Conservation (phyloP, 106 monocot genomes). For the Agapanthus africanus region DNA sequence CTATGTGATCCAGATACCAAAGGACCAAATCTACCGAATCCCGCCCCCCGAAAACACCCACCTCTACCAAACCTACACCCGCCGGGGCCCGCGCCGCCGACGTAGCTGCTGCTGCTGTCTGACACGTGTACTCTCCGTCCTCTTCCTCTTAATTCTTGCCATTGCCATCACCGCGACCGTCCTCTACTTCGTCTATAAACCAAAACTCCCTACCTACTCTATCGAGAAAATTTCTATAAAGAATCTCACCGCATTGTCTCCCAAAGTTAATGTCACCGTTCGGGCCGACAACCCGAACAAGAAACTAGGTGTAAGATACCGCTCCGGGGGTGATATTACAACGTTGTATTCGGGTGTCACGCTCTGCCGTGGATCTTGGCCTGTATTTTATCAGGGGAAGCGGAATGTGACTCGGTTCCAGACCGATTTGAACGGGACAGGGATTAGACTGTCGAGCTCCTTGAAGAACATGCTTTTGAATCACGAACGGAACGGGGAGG, state of each 20-base stretch:
- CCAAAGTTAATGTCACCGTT: constrained; percentile 28
- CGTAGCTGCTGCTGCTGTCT: constrained; percentile 26
- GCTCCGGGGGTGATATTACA: constrained; percentile 17
- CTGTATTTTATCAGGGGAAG: constrained; percentile 36
- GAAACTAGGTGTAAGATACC: constrained; percentile 46
- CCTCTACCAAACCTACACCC: constrained; percentile 38
- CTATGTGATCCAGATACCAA: constrained; percentile 69
- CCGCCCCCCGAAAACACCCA: constrained; percentile 70
- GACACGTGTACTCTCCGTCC: constrained; percentile 4
- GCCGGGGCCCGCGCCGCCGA: constrained; percentile 16
- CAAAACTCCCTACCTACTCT: constrained; percentile 43
- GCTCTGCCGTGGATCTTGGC: constrained; percentile 45
- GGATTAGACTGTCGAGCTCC: constrained; percentile 28
- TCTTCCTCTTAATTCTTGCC: constrained; percentile 13
- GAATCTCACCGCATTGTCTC: constrained; percentile 16
- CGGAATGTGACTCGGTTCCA: constrained; percentile 43
- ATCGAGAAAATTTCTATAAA: constrained; percentile 26
- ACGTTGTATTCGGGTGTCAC: constrained; percentile 27
- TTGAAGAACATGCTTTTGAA: constrained; percentile 9
- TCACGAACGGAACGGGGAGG: constrained; percentile 14
- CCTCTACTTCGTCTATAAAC: constrained; percentile 45
- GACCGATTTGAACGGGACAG: constrained; percentile 24
- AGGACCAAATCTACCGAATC: constrained; percentile 61
- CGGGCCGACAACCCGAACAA: constrained; percentile 55
- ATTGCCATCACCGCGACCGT: constrained; percentile 17